Conservation (phyloP, 306 rosid species). For the Vigna angularis region DNA sequence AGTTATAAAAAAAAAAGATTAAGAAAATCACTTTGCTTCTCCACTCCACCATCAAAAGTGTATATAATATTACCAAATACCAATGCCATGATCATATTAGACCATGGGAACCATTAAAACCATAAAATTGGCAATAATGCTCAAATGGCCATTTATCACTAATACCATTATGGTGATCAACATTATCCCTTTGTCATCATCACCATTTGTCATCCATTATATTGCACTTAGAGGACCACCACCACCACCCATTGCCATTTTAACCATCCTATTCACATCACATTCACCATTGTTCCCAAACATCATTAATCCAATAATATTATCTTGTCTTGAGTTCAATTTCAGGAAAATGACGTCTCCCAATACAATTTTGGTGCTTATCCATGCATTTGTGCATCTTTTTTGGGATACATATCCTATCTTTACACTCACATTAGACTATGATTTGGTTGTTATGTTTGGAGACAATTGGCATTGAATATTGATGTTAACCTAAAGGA, state of each 20-base stretch:
- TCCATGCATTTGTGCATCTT: neutral
- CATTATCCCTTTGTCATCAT: neutral
- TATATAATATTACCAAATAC: neutral
- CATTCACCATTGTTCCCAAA: neutral
- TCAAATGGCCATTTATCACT: neutral
- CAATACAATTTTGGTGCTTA: neutral
- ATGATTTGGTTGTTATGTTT: neutral
- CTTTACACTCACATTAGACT: neutral
- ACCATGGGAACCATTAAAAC: neutral
- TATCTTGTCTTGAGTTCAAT: neutral
- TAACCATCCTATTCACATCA: neutral
- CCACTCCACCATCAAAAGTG: neutral
- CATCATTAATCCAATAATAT: neutral
- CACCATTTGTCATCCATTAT: neutral
- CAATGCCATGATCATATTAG: neutral
- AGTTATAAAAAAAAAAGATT: neutral
- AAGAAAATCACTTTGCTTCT: neutral
- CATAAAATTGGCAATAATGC: neutral
- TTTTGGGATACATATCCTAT: constrained; percentile 1
- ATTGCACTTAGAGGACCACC: neutral
- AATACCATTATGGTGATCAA: neutral
- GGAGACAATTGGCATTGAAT: neutral
- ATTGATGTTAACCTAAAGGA: neutral
- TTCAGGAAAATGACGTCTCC: neutral
- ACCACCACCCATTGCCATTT: constrained; percentile 1